These are phyloP conservation scores for Alternaria arborescens DNA, from an alignment of 2,329 filamentous ascomycete genomes.

Conservation along the genomic window DNA sequence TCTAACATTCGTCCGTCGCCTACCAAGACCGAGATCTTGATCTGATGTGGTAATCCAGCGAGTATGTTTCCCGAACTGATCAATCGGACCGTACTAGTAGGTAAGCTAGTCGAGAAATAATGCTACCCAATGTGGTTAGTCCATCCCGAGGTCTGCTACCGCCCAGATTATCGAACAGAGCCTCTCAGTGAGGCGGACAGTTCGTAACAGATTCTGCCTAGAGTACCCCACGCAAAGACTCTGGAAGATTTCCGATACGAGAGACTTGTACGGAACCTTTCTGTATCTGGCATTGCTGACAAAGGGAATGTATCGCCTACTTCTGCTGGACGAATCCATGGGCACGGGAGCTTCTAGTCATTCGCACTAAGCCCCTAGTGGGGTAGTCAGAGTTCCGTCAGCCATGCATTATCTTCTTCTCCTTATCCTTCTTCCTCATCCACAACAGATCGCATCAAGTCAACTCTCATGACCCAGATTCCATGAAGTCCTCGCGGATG, in stretches of 20 bases:
- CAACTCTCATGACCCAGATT: background rate
- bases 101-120: background rate
- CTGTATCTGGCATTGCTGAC: background rate
- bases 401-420: background rate
- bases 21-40: background rate
- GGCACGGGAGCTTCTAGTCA: background rate
- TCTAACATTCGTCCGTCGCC: background rate
- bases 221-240: background rate
- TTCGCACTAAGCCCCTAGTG: background rate
- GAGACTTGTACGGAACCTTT: background rate
- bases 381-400: background rate
- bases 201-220: background rate
- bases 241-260: background rate
- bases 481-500: background rate
- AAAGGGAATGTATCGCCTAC: background rate
- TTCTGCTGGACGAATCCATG: background rate
- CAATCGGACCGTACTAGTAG: background rate
- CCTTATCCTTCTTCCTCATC: background rate
- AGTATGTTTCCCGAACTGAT: background rate
- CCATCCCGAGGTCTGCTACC: background rate
- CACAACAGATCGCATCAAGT: background rate
- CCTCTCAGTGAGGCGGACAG: background rate
- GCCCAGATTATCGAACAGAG: background rate
- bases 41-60: constrained; percentile 1
- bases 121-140: constrained; percentile 1